Evolutionary conservation across 805 yeast genomes (phyloP).

Genomic region (Saturnispora ahearnii): DNA sequence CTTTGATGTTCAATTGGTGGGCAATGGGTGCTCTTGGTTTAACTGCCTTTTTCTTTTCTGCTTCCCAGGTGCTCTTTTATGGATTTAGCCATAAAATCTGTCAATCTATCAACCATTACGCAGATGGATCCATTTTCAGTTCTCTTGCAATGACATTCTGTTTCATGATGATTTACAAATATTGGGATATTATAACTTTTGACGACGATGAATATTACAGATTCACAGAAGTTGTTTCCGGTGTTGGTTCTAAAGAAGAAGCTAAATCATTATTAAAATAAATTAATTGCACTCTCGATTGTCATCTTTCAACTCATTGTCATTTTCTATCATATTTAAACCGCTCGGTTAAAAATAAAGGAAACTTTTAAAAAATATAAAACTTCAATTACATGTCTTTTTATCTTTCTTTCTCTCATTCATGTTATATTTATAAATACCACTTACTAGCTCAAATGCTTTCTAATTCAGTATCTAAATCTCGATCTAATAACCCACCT

Average conservation of each 20-base stretch:
- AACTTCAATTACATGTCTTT: not conserved
- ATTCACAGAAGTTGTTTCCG: slow-evolving; percentile 21
- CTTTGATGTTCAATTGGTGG: slow-evolving; percentile 69
- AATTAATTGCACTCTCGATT: not conserved
- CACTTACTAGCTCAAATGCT: slow-evolving; percentile 13
- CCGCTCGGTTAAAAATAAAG: not conserved
- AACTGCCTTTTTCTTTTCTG: slow-evolving; percentile 63
- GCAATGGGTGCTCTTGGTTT: slow-evolving; percentile 76
- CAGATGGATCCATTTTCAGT: slow-evolving; percentile 85
- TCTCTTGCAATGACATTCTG: slow-evolving; percentile 72
- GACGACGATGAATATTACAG: slow-evolving; percentile 83
- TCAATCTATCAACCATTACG: slow-evolving; percentile 65
- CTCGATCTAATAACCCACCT: slow-evolving; percentile 23
- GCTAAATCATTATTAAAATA: slow-evolving; percentile 10
- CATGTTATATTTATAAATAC: not conserved
- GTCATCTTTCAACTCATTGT: not conserved
- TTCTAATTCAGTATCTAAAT: slow-evolving; percentile 24
- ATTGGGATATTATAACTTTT: slow-evolving; percentile 91
- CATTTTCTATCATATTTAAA: not conserved
- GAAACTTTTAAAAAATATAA: too few relatives aligned
- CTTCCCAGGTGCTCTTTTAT: slow-evolving; percentile 73
- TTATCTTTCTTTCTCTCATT: not conserved
- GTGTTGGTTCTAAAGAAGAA: slow-evolving; percentile 14
- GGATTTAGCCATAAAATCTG: slow-evolving; percentile 63
- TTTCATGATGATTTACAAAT: slow-evolving; percentile 91